phyloP scores from a whole-genome alignment of 495 filamentous ascomycete species.

The Rusavskia elegans region DNA sequence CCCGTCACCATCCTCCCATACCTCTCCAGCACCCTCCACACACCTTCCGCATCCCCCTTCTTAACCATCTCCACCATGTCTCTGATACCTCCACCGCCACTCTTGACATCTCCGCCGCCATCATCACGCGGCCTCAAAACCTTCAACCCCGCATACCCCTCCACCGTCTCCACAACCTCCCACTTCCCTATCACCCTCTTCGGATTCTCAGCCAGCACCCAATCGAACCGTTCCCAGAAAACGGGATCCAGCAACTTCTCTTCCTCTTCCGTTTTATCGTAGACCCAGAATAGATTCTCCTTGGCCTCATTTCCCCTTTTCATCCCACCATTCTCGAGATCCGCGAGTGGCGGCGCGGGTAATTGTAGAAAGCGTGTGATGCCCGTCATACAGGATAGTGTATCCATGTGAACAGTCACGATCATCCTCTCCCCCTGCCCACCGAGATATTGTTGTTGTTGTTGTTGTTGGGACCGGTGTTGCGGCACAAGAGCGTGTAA shows the following conservation, averaged over 20 bases:
- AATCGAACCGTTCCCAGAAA: constrained; percentile 80
- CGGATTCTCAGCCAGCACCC: constrained; percentile 56
- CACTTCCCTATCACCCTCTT: constrained; percentile 45
- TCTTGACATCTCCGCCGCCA: constrained; percentile 16
- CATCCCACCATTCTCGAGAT: not conserved
- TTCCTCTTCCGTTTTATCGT: constrained; percentile 39
- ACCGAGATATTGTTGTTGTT: constrained; percentile 3
- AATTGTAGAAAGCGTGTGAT: constrained; percentile 69
- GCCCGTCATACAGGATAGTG: constrained; percentile 83
- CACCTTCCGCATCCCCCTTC: constrained; percentile 11
- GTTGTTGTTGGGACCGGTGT: not conserved
- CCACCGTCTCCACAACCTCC: constrained; percentile 51
- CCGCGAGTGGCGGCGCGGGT: constrained; percentile 2
- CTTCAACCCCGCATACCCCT: constrained; percentile 56
- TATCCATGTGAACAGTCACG: constrained; percentile 57
- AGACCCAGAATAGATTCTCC: constrained; percentile 24
- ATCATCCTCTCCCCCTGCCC: not conserved
- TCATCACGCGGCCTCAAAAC: constrained; percentile 39
- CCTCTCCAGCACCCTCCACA: constrained; percentile 6
- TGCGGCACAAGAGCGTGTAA: constrained; percentile 33
- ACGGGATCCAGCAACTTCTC: constrained; percentile 33
- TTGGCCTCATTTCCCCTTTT: not conserved
- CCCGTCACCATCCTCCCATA: constrained; percentile 24
- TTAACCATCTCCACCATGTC: constrained; percentile 18
- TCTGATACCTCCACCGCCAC: constrained; percentile 13